Evolutionary conservation across 1,139 yeast species (phyloP).

Genomic region (Candida tropicalis): DNA sequence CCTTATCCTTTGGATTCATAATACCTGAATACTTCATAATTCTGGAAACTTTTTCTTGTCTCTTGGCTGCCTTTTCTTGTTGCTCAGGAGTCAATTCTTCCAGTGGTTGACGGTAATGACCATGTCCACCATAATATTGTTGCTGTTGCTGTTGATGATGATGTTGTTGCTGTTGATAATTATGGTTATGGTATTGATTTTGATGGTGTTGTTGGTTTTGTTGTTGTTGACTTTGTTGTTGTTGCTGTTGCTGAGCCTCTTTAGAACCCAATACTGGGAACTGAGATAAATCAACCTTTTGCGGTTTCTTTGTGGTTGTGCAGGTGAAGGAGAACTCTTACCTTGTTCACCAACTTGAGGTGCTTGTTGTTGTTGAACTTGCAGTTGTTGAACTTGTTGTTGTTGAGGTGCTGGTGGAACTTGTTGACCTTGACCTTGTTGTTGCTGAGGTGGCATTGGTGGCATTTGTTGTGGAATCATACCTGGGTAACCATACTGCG

Average conservation of each 20-base stretch:
- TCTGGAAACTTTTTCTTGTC: slow-evolving; percentile 79
- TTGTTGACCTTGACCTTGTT: slow-evolving; percentile 20
- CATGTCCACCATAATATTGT: slow-evolving; percentile 19
- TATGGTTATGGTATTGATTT: slow-evolving; percentile 27
- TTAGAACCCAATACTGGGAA: slow-evolving; percentile 56
- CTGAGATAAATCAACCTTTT: slow-evolving; percentile 45
- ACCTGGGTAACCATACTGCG: slow-evolving; percentile 40
- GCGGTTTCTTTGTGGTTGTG: slow-evolving; percentile 12
- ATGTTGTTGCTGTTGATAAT: slow-evolving; percentile 12
- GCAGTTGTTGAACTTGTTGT: slow-evolving; percentile 16
- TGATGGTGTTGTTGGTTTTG: slow-evolving; percentile 24
- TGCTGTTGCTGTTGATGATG: slow-evolving; percentile 18
- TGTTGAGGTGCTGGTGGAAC: slow-evolving; percentile 18
- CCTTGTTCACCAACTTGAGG: slow-evolving; percentile 12
- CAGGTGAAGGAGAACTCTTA: slow-evolving; percentile 1
- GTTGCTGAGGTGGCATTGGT: slow-evolving; percentile 24
- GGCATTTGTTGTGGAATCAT: slow-evolving; percentile 32
- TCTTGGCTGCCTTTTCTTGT: slow-evolving; percentile 58
- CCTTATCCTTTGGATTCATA: slow-evolving; percentile 97
- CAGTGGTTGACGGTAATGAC: slow-evolving; percentile 22
- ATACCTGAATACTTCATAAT: slow-evolving; percentile 86
- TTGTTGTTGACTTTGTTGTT: slow-evolving; percentile 15
- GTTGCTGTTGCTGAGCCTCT: slow-evolving; percentile 23
- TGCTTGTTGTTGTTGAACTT: slow-evolving; percentile 14
- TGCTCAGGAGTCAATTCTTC: slow-evolving; percentile 49